Base-by-base conservation (phyloP, 176 grass and related monocot species). In the Typha latifolia region DNA sequence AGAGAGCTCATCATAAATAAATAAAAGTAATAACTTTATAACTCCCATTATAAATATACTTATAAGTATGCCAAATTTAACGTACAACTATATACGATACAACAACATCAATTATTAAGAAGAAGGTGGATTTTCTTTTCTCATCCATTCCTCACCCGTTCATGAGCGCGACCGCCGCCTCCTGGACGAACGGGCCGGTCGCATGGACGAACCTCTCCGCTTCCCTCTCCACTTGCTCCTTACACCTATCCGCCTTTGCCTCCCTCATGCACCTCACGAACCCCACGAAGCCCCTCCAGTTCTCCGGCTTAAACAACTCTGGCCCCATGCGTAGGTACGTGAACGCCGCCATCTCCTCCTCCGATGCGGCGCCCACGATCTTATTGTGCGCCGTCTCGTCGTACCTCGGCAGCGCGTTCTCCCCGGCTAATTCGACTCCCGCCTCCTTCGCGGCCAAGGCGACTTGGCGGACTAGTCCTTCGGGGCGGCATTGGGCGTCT, bases 381-480 rank as follows among this genome's bases (percentile, higher is more conserved):
- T 95, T 83, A 56, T 82, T 65, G 73, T 80, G 86, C 26, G 90
- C 90, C 62, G 68, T 15, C 51, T 62, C 86, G 68, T 95, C 86
- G 67, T 95, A 86, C 75, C 90, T 67, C 1, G 86, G 86, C 68
- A 95, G 75, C 18, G 83, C 90, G 79, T 95, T 95, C 78, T 95
- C 83, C 0, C 90, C 90, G 8, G 83, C 90, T 0, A 95, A 78
- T 4, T 32, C 71, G 14, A 77, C 83, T 1, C 78, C 80, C 0
- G 86, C 82, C 4, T 47, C 80, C 19, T 79, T 77, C 13, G 90
- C 52, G 3, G 86, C 86, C 10, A 74, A 50, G 49, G 63, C 74
- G 10, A 95, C 90, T 81, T 95, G 90, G 26, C 68, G 81, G n/a
- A 95, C 90, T n/a, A 95, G 78, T 0, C n/a, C 81, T 72, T 87